phyloP scores from a whole-genome alignment of 495 filamentous ascomycete species.

The Podospora pseudoanserina region DNA sequence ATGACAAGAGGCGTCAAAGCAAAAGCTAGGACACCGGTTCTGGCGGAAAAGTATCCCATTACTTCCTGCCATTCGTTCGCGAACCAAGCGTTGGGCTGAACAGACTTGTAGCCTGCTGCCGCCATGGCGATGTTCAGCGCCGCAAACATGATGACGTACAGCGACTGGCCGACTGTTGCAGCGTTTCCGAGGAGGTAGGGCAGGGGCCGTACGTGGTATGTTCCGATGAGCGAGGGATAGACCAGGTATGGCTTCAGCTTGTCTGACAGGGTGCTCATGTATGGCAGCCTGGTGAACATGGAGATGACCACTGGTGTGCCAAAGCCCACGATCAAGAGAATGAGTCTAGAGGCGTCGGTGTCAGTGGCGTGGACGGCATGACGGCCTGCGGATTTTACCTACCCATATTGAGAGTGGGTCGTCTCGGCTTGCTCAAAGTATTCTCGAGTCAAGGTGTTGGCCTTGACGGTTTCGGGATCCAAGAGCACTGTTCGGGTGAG shows the following conservation, averaged over 20 bases:
- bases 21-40: conserved; percentile 37
- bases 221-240: conserved; percentile 33
- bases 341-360: background rate
- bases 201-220: conserved; percentile 28
- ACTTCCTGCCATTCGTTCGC: conserved; percentile 28
- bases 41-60: conserved; percentile 35
- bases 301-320: conserved; percentile 33
- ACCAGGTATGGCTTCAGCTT: conserved; percentile 32
- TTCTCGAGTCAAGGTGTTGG: conserved; percentile 9
- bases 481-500: conserved; percentile 34
- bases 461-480: conserved; percentile 8
- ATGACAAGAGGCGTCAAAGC: conserved; percentile 32
- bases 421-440: conserved; percentile 10
- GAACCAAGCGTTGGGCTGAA: conserved; percentile 30
- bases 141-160: conserved; percentile 36
- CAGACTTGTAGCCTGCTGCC: conserved; percentile 24
- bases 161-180: conserved; percentile 39
- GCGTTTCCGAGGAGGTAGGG: conserved; percentile 31
- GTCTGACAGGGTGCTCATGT: conserved; percentile 13
- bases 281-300: conserved; percentile 30
- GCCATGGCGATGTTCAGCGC: conserved; percentile 37
- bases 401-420: conserved; percentile 8
- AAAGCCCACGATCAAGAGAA: conserved; percentile 29
- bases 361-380: background rate
- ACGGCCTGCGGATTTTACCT: background rate